phyloP scores from a whole-genome alignment of 1,284 basidiomycete genomes.

The Ganoderma multipileum region DNA sequence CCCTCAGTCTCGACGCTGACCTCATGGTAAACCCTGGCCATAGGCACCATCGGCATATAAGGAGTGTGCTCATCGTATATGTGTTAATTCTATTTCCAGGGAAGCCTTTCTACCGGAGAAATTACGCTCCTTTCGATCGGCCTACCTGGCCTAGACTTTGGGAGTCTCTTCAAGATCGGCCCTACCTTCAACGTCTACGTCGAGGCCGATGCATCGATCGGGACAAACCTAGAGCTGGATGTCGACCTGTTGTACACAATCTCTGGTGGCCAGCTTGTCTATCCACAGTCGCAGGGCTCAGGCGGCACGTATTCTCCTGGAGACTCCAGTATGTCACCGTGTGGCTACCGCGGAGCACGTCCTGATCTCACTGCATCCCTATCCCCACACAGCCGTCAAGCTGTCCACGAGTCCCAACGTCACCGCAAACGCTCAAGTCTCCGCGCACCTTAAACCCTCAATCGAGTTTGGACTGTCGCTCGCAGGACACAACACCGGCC shows the following conservation, averaged over 20 bases:
- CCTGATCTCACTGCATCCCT: neutral
- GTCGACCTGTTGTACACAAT: conserved; percentile 45
- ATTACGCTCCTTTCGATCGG: neutral
- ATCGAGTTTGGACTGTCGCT: conserved; percentile 45
- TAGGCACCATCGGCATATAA: no score
- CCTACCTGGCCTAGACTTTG: conserved; percentile 1
- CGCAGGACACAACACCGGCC: conserved; percentile 39
- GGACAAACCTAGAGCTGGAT: conserved; percentile 45
- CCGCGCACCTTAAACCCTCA: conserved; percentile 24
- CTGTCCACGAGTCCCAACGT: conserved; percentile 48
- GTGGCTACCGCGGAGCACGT: neutral
- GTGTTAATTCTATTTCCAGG: neutral
- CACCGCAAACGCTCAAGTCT: conserved; percentile 51
- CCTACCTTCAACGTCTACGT: conserved; percentile 42
- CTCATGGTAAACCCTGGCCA: neutral
- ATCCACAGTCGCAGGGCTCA: conserved; percentile 41
- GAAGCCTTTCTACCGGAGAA: neutral
- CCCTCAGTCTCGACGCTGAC: neutral
- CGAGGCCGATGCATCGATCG: conserved; percentile 39
- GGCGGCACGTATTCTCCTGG: conserved; percentile 33
- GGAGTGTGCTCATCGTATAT: neutral
- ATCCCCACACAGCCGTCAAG: conserved; percentile 42
- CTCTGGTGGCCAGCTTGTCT: conserved; percentile 46
- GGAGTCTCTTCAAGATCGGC: conserved; percentile 42
- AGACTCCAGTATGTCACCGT: conserved; percentile 44